A percentile compares a stretch with the other conserved stretches of the same genome.
These are phyloP conservation scores for Bisporella sp. DNA, from an alignment of 2,329 filamentous ascomycete species.

Conservation along the genomic window DNA sequence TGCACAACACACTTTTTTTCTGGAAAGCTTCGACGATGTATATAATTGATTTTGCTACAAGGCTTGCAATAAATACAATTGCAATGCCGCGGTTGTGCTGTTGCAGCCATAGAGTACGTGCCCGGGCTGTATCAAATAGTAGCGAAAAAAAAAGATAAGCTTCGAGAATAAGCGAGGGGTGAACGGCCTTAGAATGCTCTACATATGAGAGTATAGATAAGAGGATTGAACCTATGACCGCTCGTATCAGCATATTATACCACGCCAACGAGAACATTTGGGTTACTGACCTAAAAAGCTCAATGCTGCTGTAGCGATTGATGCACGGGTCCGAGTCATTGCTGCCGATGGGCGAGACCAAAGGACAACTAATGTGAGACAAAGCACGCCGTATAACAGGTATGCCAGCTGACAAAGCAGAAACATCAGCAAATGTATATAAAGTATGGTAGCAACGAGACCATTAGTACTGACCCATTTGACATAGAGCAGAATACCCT, in stretches of 20 bases:
- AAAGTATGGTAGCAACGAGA: neutral
- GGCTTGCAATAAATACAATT: conserved; percentile 6
- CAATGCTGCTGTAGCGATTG: conserved; percentile 16
- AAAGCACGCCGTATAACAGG: neutral
- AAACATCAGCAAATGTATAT: too few species aligned
- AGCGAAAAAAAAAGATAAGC: conserved; percentile 18
- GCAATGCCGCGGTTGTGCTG: neutral
- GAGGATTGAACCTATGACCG: conserved; percentile 10
- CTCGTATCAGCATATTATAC: neutral
- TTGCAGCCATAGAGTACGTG: conserved; percentile 15
- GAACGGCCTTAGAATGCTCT: conserved; percentile 16
- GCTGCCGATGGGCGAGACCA: conserved; percentile 10
- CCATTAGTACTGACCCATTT: conserved; percentile 11
- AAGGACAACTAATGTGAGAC: conserved; percentile 3
- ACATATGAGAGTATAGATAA: conserved; percentile 15
- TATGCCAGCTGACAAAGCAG: too few species aligned
- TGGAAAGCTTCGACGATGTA: conserved; percentile 14
- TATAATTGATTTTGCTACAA: conserved; percentile 14
- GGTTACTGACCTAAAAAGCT: too few species aligned
- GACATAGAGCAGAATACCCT: conserved; percentile 11
- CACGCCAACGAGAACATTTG: too few species aligned
- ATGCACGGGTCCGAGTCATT: conserved; percentile 10
- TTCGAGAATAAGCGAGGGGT: conserved; percentile 17
- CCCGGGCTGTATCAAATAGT: conserved; percentile 17
- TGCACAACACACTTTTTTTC: conserved; percentile 12